phyloP scores from a whole-genome alignment of 2,329 filamentous ascomycete genomes.

The Sporothrix humicola region DNA sequence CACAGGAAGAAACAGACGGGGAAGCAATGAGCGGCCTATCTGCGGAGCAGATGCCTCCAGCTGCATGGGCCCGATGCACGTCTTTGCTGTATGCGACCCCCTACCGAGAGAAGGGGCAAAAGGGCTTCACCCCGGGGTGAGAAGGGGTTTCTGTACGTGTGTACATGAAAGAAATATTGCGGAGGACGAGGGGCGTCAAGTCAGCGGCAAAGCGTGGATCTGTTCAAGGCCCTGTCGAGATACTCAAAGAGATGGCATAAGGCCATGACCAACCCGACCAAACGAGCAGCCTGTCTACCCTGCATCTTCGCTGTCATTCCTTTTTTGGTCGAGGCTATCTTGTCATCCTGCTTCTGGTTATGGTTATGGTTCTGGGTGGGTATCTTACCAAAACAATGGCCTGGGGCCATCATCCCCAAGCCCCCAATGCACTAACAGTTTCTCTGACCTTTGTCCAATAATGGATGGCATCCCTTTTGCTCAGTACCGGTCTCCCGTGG shows the following conservation, averaged over 20 bases:
- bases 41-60: conserved; percentile 12
- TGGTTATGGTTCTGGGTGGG: not conserved
- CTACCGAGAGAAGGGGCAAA: not conserved
- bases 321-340: not conserved
- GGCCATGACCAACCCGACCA: not conserved
- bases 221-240: conserved; percentile 7
- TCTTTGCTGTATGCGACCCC: not conserved
- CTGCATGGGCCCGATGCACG: conserved; percentile 17
- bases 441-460: not conserved
- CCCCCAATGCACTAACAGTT: not conserved
- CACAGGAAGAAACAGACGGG: not conserved
- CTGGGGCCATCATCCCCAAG: not conserved
- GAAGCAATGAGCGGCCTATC: not conserved
- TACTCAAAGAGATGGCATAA: not conserved
- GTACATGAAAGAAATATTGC: not conserved
- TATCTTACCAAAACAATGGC: conserved; percentile 5
- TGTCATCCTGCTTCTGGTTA: not conserved
- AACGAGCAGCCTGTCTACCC: not conserved
- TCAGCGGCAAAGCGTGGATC: not conserved
- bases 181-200: not conserved
- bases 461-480: not conserved
- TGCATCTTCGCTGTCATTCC: not conserved
- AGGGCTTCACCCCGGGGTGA: not conserved
- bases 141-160: not conserved
- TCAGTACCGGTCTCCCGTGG: not conserved